Percentiles rank a stretch among this genome's conserved stretches.
These are phyloP conservation scores for Xylaria sp. DNA, from an alignment of 2,329 filamentous ascomycete species.

Conservation along the genomic window DNA sequence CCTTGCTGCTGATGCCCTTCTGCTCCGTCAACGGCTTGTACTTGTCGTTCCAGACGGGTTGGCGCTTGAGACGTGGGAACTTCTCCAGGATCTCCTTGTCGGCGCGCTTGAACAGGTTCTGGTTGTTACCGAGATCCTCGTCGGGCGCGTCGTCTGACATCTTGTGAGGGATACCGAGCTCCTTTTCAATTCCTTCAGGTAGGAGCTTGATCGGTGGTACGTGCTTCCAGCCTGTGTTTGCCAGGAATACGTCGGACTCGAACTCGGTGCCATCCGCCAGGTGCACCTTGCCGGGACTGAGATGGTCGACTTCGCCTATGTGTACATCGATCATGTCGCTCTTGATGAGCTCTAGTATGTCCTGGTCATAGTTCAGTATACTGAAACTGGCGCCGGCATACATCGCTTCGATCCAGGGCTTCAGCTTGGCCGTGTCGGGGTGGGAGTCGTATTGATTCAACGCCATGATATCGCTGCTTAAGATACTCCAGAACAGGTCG, in stretches of 20 bases:
- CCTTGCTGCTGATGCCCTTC: conserved; percentile 33
- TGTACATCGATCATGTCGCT: conserved; percentile 49
- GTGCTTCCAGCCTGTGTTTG: conserved; percentile 53
- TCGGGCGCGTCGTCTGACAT: conserved; percentile 23
- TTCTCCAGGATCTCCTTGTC: conserved; percentile 45
- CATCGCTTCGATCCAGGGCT: conserved; percentile 45
- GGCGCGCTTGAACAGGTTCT: conserved; percentile 36
- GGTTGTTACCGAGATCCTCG: conserved; percentile 35
- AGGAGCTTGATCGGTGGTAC: conserved; percentile 40
- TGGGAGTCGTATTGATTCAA: conserved; percentile 51
- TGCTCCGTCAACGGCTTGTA: conserved; percentile 40
- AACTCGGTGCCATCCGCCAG: conserved; percentile 39
- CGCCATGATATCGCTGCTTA: conserved; percentile 50
- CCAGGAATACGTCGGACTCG: conserved; percentile 47
- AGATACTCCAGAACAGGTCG: conserved; percentile 52
- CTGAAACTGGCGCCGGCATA: conserved; percentile 53
- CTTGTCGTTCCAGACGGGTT: conserved; percentile 38
- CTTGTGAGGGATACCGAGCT: conserved; percentile 43
- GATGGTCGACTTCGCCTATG: conserved; percentile 47
- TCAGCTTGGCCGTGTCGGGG: conserved; percentile 48
- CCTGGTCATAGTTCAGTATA: conserved; percentile 54
- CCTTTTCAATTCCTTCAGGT: conserved; percentile 37
- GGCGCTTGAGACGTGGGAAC: conserved; percentile 45
- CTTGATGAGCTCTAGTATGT: conserved; percentile 53
- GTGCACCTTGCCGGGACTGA: conserved; percentile 43